Evolutionary conservation across 129 eudicot species (phyloP).

Genomic region (Artemisia tridentata): DNA sequence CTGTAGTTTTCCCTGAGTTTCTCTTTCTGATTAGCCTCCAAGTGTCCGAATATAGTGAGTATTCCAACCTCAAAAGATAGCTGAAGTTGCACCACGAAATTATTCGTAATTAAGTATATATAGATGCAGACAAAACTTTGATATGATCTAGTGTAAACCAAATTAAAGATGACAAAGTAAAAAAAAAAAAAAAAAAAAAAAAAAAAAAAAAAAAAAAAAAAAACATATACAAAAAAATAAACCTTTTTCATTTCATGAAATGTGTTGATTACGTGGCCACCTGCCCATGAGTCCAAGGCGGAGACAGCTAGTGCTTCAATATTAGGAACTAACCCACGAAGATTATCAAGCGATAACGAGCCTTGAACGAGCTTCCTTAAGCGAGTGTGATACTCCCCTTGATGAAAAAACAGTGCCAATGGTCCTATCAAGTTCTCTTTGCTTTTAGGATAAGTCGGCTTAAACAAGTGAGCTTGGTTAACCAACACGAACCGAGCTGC

Average conservation of each 20-base stretch:
- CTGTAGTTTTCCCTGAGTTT: constrained; percentile 49
- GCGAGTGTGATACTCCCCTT: constrained; percentile 52
- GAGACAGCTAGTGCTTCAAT: constrained; percentile 41
- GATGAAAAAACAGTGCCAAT: constrained; percentile 51
- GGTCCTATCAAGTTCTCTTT: constrained; percentile 58
- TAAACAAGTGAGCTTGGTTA: constrained; percentile 52
- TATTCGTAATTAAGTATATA: constrained; percentile 8
- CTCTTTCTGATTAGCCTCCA: constrained; percentile 41
- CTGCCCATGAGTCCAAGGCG: constrained; percentile 43
- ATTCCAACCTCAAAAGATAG: constrained; percentile 60
- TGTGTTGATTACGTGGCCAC: constrained; percentile 38
- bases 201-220: constrained; percentile 19
- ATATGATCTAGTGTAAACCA: constrained; percentile 21
- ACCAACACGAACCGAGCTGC: constrained; percentile 55
- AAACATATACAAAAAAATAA: constrained; percentile 17
- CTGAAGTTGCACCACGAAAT: constrained; percentile 27
- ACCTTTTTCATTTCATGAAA: constrained; percentile 65
- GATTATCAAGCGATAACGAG: constrained; percentile 43
- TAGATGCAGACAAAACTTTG: constrained; percentile 16
- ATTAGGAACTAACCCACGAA: constrained; percentile 40
- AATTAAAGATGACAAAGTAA: constrained; percentile 9
- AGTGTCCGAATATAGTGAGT: constrained; percentile 55
- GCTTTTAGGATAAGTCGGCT: constrained; percentile 60
- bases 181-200: constrained; percentile 21
- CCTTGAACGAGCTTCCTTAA: constrained; percentile 53